Evolutionary conservation across 2,329 filamentous ascomycete species (phyloP).

Genomic region (Pseudocercospora pini-densiflorae): DNA sequence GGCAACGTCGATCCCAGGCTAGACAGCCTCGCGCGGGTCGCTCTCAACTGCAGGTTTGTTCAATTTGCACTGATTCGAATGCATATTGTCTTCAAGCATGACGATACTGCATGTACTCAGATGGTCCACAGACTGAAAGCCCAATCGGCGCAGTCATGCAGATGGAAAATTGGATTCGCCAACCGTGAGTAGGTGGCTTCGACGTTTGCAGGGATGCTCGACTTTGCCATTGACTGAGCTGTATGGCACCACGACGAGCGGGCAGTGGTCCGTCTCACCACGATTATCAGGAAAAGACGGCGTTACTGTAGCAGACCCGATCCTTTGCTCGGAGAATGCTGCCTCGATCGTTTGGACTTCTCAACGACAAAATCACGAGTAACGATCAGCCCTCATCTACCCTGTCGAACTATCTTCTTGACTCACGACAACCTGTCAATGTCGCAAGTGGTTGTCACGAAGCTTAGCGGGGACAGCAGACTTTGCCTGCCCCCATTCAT

Average conservation of each 20-base stretch:
- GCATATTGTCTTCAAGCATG: neutral
- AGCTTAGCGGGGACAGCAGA: neutral
- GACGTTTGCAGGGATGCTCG: neutral
- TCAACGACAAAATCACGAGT: neutral
- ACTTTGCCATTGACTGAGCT: neutral
- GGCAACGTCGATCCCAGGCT: neutral
- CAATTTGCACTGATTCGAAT: neutral
- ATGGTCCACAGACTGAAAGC: neutral
- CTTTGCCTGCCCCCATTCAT: neutral
- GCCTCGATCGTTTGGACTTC: neutral
- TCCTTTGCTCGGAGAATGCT: neutral
- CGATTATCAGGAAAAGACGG: neutral
- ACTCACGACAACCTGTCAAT: neutral
- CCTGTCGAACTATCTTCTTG: neutral
- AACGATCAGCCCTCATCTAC: too few species aligned
- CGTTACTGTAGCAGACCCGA: neutral
- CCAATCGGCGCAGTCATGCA: constrained; percentile 6
- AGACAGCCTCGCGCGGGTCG: neutral
- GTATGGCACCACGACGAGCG: neutral
- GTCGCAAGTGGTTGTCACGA: neutral
- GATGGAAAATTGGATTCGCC: neutral
- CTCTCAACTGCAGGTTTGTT: neutral
- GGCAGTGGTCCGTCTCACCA: neutral
- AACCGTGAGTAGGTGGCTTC: constrained; percentile 1
- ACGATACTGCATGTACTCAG: neutral